Evolutionary conservation across 257 asterid genomes (phyloP), one percentile per base, ranked within the genome.

Genomic region (Solanum sitiens): DNA sequence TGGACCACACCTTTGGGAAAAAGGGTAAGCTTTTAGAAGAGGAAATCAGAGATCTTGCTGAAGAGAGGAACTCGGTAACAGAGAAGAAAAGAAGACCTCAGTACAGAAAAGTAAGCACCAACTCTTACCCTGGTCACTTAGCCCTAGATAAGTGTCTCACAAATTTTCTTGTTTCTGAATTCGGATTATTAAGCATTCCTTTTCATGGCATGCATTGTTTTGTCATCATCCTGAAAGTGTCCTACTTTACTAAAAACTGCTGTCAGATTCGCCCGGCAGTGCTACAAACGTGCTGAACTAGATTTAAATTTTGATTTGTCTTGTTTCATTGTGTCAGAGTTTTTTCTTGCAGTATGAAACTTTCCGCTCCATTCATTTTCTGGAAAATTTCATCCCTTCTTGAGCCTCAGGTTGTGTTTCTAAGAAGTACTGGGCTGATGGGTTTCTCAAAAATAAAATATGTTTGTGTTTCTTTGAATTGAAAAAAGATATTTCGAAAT

Each of bases 21-120:
- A 95, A 90, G 90, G 99, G 98, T 50, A 97, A 93, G 92, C 89
- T 91, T 56, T 85, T 95, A 27, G 99, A 95, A 93, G 99, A 97
- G 92, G 98, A 97, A 89, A 97, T 97, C 86, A 92, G 94, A 92
- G 96, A 95, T 91, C 99, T 97, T 86, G 99, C 98, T 30, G 99
- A 97, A 89, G 99, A 97, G 91, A 94, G 99, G 90, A 97, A 97
- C 92, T 84, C 95, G 30, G 89, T 96, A 91, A 96, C 97, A 16
- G 98, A 96, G 92, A 92, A 92, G 95, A 96, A 95, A 91, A 93
- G 99, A 89, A 93, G 87, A 87, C 99, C 99, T 86, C 95, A 94
- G 45, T 95, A 94, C 86, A 89, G 99, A 86, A 97, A 94, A 91
- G 99, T 95, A 91, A 88, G 96, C 91, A 67, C 90, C 8, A 10